phyloP scores from a whole-genome alignment of 2,329 filamentous ascomycete genomes.

The Leptosphaerulina australis region DNA sequence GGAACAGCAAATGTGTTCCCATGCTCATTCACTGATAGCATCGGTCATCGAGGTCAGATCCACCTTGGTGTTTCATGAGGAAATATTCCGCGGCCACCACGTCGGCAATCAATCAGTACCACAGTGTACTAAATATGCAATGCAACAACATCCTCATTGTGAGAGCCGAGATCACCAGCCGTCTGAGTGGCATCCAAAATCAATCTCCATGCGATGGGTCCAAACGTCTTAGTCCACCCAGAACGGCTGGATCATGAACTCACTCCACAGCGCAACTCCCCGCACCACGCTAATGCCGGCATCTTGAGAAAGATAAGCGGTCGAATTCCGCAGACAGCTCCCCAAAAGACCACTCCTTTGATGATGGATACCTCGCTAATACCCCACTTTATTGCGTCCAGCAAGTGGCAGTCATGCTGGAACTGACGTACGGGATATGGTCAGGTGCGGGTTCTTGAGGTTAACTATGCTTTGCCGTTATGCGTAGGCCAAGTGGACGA shows the following conservation, averaged over 20 bases:
- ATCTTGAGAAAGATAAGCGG: conserved; percentile 10
- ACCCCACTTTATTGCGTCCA: conserved; percentile 11
- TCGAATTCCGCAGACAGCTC: conserved; percentile 16
- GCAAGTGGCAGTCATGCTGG: conserved; percentile 10
- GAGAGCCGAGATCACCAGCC: neutral
- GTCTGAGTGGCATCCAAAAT: neutral
- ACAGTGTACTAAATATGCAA: conserved; percentile 6
- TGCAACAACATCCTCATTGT: neutral
- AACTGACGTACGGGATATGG: conserved; percentile 8
- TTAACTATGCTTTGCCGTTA: conserved; percentile 1
- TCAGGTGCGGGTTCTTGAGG: conserved; percentile 3
- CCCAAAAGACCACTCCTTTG: neutral
- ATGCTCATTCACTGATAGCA: neutral
- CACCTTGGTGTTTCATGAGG: conserved; percentile 4
- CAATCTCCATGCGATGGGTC: conserved; percentile 2
- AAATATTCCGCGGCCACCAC: conserved; percentile 4
- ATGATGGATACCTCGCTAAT: conserved; percentile 4
- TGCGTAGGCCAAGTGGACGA: conserved; percentile 9
- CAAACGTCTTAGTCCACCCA: neutral
- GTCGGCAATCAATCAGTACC: neutral
- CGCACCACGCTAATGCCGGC: conserved; percentile 10
- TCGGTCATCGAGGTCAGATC: neutral
- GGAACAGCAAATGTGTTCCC: neutral
- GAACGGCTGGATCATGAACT: conserved; percentile 5
- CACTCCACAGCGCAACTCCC: conserved; percentile 15